These are phyloP conservation scores for Aspergillus brasiliensis DNA, from an alignment of 2,329 filamentous ascomycete genomes.

Conservation along the genomic window DNA sequence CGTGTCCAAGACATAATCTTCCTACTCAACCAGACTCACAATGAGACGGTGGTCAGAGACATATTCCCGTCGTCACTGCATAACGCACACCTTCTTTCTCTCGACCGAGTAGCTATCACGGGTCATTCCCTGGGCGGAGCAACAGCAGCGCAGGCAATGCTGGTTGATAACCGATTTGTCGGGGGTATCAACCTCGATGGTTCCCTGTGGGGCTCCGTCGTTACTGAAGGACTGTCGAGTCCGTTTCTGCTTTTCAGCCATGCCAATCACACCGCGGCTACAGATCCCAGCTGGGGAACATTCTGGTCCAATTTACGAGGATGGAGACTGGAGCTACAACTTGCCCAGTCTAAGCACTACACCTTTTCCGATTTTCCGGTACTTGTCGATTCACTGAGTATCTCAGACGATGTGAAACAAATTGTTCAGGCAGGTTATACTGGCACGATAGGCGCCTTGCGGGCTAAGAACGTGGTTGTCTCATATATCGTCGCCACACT, in stretches of 20 bases:
- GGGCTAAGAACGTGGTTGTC: background rate
- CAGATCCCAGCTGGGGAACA: conserved; percentile 17
- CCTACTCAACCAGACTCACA: conserved; percentile 17
- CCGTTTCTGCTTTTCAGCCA: conserved; percentile 22
- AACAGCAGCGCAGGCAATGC: conserved; percentile 20
- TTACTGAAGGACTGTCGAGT: conserved; percentile 6
- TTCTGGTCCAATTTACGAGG: conserved; percentile 15
- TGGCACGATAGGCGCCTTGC: background rate
- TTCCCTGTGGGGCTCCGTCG: conserved; percentile 17
- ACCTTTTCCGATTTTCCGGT: conserved; percentile 20
- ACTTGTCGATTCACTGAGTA: background rate
- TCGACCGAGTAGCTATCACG: conserved; percentile 15
- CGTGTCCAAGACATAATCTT: conserved; percentile 19
- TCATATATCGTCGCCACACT: background rate
- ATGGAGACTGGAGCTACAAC: conserved; percentile 20
- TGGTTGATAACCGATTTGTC: conserved; percentile 19
- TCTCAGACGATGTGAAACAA: background rate
- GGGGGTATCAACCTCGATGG: conserved; percentile 25
- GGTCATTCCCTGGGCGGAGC: conserved; percentile 29
- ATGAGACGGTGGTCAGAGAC: background rate
- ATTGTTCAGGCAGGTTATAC: background rate
- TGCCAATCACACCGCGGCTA: conserved; percentile 19
- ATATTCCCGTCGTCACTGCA: background rate
- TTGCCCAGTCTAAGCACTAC: conserved; percentile 20
- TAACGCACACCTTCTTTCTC: background rate